Evolutionary conservation across 306 rosid species (phyloP), one percentile per base, ranked within the genome.

Genomic region (Malus domestica): DNA sequence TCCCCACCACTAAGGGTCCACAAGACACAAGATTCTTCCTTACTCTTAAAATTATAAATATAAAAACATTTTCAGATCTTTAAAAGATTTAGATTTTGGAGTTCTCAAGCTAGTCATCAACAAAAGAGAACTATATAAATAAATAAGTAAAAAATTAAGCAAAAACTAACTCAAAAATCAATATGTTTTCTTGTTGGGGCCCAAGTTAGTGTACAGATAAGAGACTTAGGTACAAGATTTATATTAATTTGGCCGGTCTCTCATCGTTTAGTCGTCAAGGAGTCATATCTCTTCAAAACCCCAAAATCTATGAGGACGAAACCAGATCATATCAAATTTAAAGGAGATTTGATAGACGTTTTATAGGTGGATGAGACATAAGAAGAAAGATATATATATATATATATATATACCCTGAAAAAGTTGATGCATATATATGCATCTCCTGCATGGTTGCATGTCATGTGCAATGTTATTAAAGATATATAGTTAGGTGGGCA

Each of bases 11-110:
- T 25, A 38, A 16, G 71, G 70, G 40, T 73, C 73, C 70, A 62
- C 10, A 25, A 14, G 35, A 25, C 55, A 77, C 73, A 80, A 78
- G 87, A 83, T 89, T 81, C 88, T 60, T 49, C 38, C 60, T 73
- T 77, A 52, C 25, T 70, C 20, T 70, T 25, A 25, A n/a, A 20
- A 63, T 6, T 59, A 15, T 46, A 68, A 2, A 13, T 51, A n/a
- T 67, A 51, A 83, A 66, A 81, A 59, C 20, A 16, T 51, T 78
- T 62, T 29, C 18, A 76, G 87, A 89, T 87, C 83, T 30, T 77
- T 74, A 67, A 75, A 84, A 87, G 91, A 85, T 87, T 81, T 80
- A 61, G 64, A 64, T 73, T 82, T 80, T 84, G 86, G 89, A 84
- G 35, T 59, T 84, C 72, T 77, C 71, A 70, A 77, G 67, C 33